Evolutionary conservation across 1,139 yeast species (phyloP), one percentile per base, ranked within the genome.

Genomic region (Saccharomyces hybrid): DNA sequence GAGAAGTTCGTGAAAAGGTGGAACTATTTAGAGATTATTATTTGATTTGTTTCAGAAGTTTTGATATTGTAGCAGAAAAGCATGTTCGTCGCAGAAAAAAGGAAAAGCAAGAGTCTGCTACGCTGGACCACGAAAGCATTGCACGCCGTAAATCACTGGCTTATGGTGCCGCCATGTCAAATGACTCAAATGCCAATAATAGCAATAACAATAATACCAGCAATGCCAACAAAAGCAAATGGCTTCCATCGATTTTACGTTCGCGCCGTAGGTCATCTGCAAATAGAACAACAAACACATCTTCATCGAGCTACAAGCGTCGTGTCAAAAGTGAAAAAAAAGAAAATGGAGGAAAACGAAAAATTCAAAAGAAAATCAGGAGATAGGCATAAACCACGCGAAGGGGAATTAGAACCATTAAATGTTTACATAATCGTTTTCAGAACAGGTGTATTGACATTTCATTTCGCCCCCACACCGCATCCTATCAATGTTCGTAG

Each of bases 401-500:
- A 81, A 55, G 91, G 89, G 38, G 97, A 91, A 67, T 76, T 93
- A 57, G 88, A 84, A 64, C 97, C 99, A 0, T 78, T 93, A 62
- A 90, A 90, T 65, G 91, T 93, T 82, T 95, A 93, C 71, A 87
- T 91, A 66, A 82, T 93, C 61, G 97, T 93, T 3, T 93, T 91
- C 74, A 82, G 85, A 58, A 86, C 90, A 57, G 98, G 96, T 19
- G 96, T 93, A 9, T 75, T 93, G 46, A 90, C 98, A 0, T 91
- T 93, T 73, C 99, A 93, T 73, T 90, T 89, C 71, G 84, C 91
- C 11, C 90, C 97, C 6, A 89, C 98, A 0, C 97, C 97, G 1
- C 99, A 93, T 69, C 96, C 98, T 0, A 88, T 90, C 54, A 93
- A 93, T 68, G 99, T 93, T 44, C 80, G 99, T 64, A 80, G 98